Evolutionary conservation across 2,329 filamentous ascomycete genomes (phyloP), one percentile per base, ranked within the genome.

Genomic region (Sclerotinia spermophila): DNA sequence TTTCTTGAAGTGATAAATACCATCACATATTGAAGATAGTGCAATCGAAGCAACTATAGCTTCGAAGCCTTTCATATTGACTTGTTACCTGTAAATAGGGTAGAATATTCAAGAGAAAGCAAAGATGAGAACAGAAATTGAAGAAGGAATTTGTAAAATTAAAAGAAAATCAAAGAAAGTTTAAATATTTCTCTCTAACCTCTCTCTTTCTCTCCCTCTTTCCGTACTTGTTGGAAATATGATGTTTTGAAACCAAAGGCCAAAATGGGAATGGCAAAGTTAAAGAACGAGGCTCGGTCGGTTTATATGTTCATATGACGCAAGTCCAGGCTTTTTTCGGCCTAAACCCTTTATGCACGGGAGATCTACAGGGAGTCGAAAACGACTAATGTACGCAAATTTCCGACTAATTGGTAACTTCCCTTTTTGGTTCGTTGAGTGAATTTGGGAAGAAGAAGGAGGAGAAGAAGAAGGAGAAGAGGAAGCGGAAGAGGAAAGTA

Each of bases 21-120:
- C 68, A 45, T 69, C 38, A 38, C 68, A 69, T 35, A 69, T 27
- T 69, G 68, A 53, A 65, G 68, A 24, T 17, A 69, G 33, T 35
- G 48, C 68, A 30, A 40, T 21, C 35, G 59, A 69, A 30, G 48
- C 68, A 42, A 56, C 10, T 30, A 65, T 51, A 24, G 44, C 48
- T 45, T 38, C 68, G 21, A 65, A 65, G 27, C 48, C 59, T 55
- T 55, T 69, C 68, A 69, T 69, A 30, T 69, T 69, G 59, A 10
- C 10, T 53, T 27, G 13, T 30, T 65, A 65, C 61, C 61, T 21
- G 58, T 21, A 51, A 19, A 6, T 7, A 15, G 62, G 44, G 44
- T 48, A 17, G n/a, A 30, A 30, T 53, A 15, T 38, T 53, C 10
- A 24, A 45, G 19, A 65, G 51, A 67, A 42, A 67, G 48, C 6